These are phyloP conservation scores for Geranium rotundifolium DNA, from an alignment of 345 rosid genomes.

Conservation along the genomic window DNA sequence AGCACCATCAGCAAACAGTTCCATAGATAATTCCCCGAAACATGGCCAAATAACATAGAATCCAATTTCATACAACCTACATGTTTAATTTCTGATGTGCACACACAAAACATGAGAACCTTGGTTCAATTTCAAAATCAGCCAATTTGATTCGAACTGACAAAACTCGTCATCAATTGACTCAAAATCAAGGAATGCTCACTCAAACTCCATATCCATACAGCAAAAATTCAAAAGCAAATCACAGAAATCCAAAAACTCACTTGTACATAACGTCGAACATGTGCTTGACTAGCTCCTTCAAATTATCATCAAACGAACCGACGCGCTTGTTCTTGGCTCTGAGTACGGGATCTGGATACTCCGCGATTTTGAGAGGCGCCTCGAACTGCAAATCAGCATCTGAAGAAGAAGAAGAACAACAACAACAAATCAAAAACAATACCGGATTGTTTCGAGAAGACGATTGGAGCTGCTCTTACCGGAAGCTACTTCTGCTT, in stretches of 20 bases:
- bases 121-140: too few relatives aligned
- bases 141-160: neutral
- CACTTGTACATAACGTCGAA: slow-evolving; percentile 93
- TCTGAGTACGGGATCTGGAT: slow-evolving; percentile 77
- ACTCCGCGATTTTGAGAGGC: slow-evolving; percentile 69
- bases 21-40: neutral
- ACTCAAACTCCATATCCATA: neutral
- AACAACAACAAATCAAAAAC: neutral
- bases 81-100: neutral
- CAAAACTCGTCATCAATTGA: neutral
- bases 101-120: too few relatives aligned
- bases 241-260: slow-evolving; percentile 14
- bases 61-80: neutral
- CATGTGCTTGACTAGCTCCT: slow-evolving; percentile 73
- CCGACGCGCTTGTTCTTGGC: slow-evolving; percentile 62
- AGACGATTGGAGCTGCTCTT: slow-evolving; percentile 7
- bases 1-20: neutral
- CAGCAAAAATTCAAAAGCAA: neutral
- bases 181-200: neutral
- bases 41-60: neutral
- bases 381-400: slow-evolving; percentile 60
- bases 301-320: slow-evolving; percentile 66
- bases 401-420: slow-evolving; percentile 21
- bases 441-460: neutral
- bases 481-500: slow-evolving; percentile 34